Conservation (phyloP, 805 yeast genomes). For the Ogataea nitratoaversa region DNA sequence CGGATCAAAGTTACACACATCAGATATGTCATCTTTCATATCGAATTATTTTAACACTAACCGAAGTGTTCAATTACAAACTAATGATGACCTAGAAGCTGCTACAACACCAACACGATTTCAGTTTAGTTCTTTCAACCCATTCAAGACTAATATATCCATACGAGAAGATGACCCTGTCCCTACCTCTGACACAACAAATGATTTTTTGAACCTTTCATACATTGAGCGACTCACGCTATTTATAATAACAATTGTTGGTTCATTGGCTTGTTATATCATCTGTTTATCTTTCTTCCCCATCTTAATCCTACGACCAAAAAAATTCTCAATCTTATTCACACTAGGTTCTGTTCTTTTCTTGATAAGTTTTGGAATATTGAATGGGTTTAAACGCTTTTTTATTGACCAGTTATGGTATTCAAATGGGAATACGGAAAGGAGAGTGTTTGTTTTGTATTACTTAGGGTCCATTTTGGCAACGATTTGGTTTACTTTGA, state of each 20-base stretch:
- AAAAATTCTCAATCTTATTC: slow-evolving; percentile 84
- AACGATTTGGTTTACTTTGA: slow-evolving; percentile 69
- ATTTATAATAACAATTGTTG: slow-evolving; percentile 68
- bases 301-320: slow-evolving; percentile 73
- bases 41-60: slow-evolving; percentile 15
- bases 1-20: too few species aligned
- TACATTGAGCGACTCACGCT: slow-evolving; percentile 73
- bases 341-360: slow-evolving; percentile 80
- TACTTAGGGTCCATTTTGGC: slow-evolving; percentile 70
- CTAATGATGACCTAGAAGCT: slow-evolving; percentile 6
- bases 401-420: slow-evolving; percentile 60
- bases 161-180: neutral
- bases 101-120: neutral
- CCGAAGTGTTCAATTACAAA: slow-evolving; percentile 22
- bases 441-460: slow-evolving; percentile 69
- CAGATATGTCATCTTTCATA: too few species aligned
- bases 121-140: slow-evolving; percentile 6
- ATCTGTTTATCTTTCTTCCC: slow-evolving; percentile 79
- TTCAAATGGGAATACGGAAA: too few species aligned
- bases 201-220: slow-evolving; percentile 47
- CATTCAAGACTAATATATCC: slow-evolving; percentile 37
- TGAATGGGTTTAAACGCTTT: slow-evolving; percentile 82
- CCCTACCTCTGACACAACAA: slow-evolving; percentile 3
- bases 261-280: slow-evolving; percentile 70
- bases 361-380: slow-evolving; percentile 75